Evolutionary conservation across 352 stramenopile species (phyloP).

Genomic region (Globisporangium sylvaticum): DNA sequence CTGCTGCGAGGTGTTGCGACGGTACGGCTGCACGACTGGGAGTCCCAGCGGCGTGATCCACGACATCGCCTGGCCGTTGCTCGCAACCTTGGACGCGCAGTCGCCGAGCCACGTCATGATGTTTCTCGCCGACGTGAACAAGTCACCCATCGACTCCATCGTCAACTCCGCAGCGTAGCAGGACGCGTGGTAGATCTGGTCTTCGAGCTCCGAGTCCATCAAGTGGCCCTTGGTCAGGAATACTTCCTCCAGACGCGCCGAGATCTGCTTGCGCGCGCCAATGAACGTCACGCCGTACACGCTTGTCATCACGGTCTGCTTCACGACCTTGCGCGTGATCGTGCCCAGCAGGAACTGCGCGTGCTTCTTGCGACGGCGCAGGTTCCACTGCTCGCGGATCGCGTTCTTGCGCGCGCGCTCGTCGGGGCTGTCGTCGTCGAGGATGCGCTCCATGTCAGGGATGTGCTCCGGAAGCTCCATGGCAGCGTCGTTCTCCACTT

Average conservation of each 20-base stretch:
- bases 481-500: conserved; percentile 66
- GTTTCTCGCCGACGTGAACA: conserved; percentile 88
- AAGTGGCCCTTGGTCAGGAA: conserved; percentile 76
- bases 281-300: conserved; percentile 99
- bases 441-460: conserved; percentile 27
- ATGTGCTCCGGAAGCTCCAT: conserved; percentile 44
- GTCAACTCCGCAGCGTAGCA: conserved; percentile 93
- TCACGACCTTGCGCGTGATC: conserved; percentile 96
- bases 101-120: conserved; percentile 93
- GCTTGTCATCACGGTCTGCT: conserved; percentile 99
- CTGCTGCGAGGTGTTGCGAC: conserved; percentile 72
- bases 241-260: conserved; percentile 93
- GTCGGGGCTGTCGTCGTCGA: not conserved
- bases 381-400: not conserved
- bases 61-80: conserved; percentile 92
- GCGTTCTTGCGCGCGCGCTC: not conserved
- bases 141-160: conserved; percentile 95
- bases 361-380: conserved; percentile 33
- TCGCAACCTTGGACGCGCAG: conserved; percentile 65
- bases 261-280: conserved; percentile 97
- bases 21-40: conserved; percentile 76
- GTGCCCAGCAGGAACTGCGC: conserved; percentile 67
- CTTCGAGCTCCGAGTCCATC: conserved; percentile 71
- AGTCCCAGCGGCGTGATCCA: not conserved
- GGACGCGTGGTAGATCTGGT: conserved; percentile 83